Percentiles rank a stretch among this genome's conserved stretches.
Evolutionary conservation across 768 basidiomycete species (phyloP).

Genomic region (Pleurotus platypus): DNA sequence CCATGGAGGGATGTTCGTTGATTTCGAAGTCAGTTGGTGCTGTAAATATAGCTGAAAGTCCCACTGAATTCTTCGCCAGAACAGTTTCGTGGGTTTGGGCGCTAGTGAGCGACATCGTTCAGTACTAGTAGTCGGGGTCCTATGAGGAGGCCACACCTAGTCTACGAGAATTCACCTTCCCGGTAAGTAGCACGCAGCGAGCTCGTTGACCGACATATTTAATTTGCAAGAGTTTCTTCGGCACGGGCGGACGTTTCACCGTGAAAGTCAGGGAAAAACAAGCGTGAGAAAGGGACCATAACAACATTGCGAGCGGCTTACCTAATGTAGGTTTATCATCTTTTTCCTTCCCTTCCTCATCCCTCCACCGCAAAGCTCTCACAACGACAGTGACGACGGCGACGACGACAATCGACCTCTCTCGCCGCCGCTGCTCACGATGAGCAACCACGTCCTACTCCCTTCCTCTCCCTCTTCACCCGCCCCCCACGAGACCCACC

Average conservation of each 20-base stretch:
- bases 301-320: neutral
- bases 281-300: neutral
- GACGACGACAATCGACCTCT: neutral
- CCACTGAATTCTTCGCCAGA: neutral
- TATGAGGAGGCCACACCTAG: neutral
- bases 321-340: slow-evolving; percentile 1
- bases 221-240: neutral
- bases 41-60: neutral
- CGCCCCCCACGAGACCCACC: slow-evolving; percentile 11
- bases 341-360: neutral
- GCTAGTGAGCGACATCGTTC: neutral
- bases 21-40: neutral
- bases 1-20: neutral
- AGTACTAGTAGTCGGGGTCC: neutral
- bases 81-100: neutral
- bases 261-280: neutral
- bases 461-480: slow-evolving; percentile 14
- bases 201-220: neutral
- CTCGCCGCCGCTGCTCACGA: slow-evolving; percentile 2
- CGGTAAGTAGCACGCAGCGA: neutral
- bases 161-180: neutral
- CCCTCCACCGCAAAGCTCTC: slow-evolving; percentile 3
- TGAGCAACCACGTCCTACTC: slow-evolving; percentile 1
- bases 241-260: neutral
- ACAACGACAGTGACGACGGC: neutral